phyloP scores from a whole-genome alignment of 257 asterid genomes.

The Ocimum tenuiflorum region DNA sequence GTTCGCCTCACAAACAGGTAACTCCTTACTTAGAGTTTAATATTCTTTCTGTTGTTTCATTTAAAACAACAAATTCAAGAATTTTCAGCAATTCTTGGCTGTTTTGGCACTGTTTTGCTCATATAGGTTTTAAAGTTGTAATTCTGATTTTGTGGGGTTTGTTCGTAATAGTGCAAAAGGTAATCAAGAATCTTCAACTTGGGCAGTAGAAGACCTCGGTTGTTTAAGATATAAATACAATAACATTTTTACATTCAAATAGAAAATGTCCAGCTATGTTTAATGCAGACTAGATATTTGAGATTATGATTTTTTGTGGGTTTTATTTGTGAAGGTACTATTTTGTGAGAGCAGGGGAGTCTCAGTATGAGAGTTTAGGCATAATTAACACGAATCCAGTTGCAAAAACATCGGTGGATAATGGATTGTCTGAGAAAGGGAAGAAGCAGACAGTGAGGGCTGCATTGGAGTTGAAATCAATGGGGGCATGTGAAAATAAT shows the following conservation, averaged over 20 bases:
- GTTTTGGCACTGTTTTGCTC: background rate
- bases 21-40: background rate
- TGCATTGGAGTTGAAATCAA: slow-evolving; percentile 61
- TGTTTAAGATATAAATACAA: background rate
- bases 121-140: background rate
- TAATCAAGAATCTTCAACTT: background rate
- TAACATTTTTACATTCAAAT: background rate
- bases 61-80: background rate
- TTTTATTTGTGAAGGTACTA: slow-evolving; percentile 46
- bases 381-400: slow-evolving; percentile 93
- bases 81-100: background rate
- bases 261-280: background rate
- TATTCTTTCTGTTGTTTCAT: background rate
- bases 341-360: slow-evolving; percentile 94
- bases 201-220: background rate
- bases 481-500: slow-evolving; percentile 71
- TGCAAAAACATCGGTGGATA: slow-evolving; percentile 81
- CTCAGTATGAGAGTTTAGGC: slow-evolving; percentile 74
- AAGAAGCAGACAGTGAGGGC: slow-evolving; percentile 71
- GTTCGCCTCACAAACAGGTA: slow-evolving; percentile 74
- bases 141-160: background rate
- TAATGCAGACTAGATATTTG: background rate
- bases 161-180: background rate
- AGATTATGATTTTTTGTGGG: background rate
- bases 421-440: slow-evolving; percentile 69